A percentile compares a stretch with the other conserved stretches of the same genome.
Evolutionary conservation across 108 stramenopile genomes (phyloP).

Genomic region (Epipyxis sp.): DNA sequence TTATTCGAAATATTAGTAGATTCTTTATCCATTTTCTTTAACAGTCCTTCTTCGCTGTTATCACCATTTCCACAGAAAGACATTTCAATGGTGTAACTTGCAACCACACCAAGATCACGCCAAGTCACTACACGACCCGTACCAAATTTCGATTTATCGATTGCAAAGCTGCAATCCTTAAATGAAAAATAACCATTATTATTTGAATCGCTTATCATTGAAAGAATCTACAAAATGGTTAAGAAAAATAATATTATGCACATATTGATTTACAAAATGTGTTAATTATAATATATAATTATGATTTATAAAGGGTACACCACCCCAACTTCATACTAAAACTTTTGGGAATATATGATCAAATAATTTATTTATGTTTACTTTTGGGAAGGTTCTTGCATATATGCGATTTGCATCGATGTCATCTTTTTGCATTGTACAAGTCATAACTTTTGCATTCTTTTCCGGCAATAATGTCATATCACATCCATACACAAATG

Average conservation of each 20-base stretch:
- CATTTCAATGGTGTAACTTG: constrained; percentile 54
- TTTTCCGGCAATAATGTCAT: neutral
- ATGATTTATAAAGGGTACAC: no score
- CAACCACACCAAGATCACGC: constrained; percentile 44
- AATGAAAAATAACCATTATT: constrained; percentile 39
- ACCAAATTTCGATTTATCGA: constrained; percentile 44
- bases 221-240: no score
- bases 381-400: no score
- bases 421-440: neutral
- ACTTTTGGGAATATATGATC: no score
- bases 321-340: no score
- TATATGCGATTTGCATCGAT: neutral
- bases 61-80: constrained; percentile 48
- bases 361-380: no score
- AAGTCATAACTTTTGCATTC: neutral
- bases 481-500: constrained; percentile 53
- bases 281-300: no score
- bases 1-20: no score
- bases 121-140: constrained; percentile 53
- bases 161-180: constrained; percentile 27
- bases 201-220: no score
- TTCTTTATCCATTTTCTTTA: neutral
- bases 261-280: no score
- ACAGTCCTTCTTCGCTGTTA: neutral
- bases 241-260: no score